Base-by-base conservation (phyloP, 2,329 filamentous ascomycete species). In the Pyricularia sp. region DNA sequence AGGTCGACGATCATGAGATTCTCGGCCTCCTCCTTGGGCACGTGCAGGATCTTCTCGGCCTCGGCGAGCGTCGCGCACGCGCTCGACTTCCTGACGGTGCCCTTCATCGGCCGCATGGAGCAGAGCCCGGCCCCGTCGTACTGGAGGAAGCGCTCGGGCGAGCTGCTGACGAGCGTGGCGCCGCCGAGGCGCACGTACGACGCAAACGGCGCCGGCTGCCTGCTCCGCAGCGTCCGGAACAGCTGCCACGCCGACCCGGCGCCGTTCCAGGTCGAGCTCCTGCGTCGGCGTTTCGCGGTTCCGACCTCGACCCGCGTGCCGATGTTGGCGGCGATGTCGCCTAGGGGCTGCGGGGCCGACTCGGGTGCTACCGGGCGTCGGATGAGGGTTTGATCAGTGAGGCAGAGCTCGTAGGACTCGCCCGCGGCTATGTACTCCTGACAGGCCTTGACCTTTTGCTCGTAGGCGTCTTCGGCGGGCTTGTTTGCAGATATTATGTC, bases 1-100 rank as follows among this genome's bases (percentile, higher is more conserved):
- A 98, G 84, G 77, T 98, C 94, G 2, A 97, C 94, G 74, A 98
- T 97, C 95, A 98, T 98, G 28, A 98, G 85, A 75, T 98, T 98
- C 81, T 98, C 94, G 0, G 94, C 94, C 74, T 92, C 89, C 78
- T 98, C 95, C 77, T 98, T 98, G 26, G 92, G 90, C 0, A 92
- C 86, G 69, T 90, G 87, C 17, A 97, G 85, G 58, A 96, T 86
- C 31, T 81, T 80, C 70, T 90, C 88, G 0, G 94, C 94, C 74
- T 91, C 85, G 5, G 84, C 85, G n/a, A 91, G 82, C 0, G 90
- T 95, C 55, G 90, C 77, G 0, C 85, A 88, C 1, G 82, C 83
- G 0, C 83, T 81, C 0, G 85, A 86, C 74, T 97, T 97, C 73
- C 89, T 89, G n/a, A 97, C 93, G 0, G 94, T 98, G 65, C 94